phyloP scores from a whole-genome alignment of 2,329 filamentous ascomycete genomes.

The Blastomyces percursus region DNA sequence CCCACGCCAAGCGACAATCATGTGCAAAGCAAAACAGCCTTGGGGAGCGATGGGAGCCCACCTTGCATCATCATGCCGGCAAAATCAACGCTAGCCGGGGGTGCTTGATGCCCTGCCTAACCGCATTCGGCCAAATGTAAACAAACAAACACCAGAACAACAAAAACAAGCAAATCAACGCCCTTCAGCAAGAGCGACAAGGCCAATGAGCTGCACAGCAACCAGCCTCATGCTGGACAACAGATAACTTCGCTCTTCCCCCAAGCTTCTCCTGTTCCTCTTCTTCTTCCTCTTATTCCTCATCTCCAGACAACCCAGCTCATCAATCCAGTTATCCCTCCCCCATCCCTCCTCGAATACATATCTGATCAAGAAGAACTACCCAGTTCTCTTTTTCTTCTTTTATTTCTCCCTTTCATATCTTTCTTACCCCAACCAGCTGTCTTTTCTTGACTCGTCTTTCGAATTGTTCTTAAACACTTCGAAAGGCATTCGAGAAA shows the following conservation, averaged over 20 bases:
- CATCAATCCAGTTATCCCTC: constrained; percentile 15
- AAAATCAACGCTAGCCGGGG: neutral
- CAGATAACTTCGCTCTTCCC: constrained; percentile 15
- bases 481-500: constrained; percentile 55
- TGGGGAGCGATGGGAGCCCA: too few relatives aligned
- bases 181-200: neutral
- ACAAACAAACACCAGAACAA: constrained; percentile 12
- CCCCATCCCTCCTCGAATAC: neutral
- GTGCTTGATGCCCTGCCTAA: neutral
- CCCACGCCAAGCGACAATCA: neutral
- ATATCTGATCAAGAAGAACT: constrained; percentile 1
- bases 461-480: constrained; percentile 37
- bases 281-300: constrained; percentile 8
- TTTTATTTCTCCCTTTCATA: constrained; percentile 8
- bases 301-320: constrained; percentile 8
- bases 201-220: constrained; percentile 3
- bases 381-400: constrained; percentile 4
- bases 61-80: too few relatives aligned
- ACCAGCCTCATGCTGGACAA: constrained; percentile 14
- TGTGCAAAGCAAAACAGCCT: neutral
- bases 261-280: constrained; percentile 17
- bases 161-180: neutral
- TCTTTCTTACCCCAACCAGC: constrained; percentile 25
- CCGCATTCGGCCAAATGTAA: constrained; percentile 6
- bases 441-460: constrained; percentile 41